Evolutionary conservation across 352 stramenopile genomes (phyloP).

Genomic region (Pythium phragmitis): DNA sequence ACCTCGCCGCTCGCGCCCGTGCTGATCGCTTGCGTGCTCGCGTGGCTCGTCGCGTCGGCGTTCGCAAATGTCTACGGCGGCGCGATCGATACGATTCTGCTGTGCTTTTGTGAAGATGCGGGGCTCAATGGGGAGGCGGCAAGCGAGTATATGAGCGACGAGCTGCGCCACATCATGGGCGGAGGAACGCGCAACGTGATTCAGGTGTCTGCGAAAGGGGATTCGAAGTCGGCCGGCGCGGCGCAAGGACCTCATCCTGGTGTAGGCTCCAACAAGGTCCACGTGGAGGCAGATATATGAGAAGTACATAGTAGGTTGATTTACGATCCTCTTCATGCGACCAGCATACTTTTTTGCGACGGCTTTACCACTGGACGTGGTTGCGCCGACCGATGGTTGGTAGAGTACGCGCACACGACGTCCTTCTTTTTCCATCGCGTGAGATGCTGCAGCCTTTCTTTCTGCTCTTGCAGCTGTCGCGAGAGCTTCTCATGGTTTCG

Average conservation of each 20-base stretch:
- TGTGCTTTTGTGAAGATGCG: constrained; percentile 96
- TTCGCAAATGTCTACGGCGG: constrained; percentile 96
- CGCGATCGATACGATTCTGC: constrained; percentile 93
- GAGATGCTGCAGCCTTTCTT: constrained; percentile 39
- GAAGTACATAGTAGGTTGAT: background rate
- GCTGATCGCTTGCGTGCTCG: constrained; percentile 68
- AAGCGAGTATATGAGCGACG: constrained; percentile 81
- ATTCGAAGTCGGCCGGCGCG: background rate
- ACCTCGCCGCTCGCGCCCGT: constrained; percentile 91
- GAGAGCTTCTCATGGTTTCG: constrained; percentile 34
- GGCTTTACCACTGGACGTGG: background rate
- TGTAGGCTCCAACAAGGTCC: constrained; percentile 28
- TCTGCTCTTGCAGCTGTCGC: constrained; percentile 24
- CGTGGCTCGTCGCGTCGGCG: constrained; percentile 88
- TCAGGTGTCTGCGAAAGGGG: constrained; percentile 30
- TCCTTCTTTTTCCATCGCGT: constrained; percentile 64
- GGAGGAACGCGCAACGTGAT: constrained; percentile 43
- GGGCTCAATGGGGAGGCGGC: constrained; percentile 52
- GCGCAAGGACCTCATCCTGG: constrained; percentile 8
- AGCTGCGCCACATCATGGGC: constrained; percentile 66
- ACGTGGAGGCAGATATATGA: constrained; percentile 33
- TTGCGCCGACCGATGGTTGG: constrained; percentile 23
- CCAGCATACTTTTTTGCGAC: background rate
- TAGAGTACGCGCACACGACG: constrained; percentile 71
- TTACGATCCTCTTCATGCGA: background rate